phyloP scores from a whole-genome alignment of 495 filamentous ascomycete genomes.

The Hypoxylon cercidicola region DNA sequence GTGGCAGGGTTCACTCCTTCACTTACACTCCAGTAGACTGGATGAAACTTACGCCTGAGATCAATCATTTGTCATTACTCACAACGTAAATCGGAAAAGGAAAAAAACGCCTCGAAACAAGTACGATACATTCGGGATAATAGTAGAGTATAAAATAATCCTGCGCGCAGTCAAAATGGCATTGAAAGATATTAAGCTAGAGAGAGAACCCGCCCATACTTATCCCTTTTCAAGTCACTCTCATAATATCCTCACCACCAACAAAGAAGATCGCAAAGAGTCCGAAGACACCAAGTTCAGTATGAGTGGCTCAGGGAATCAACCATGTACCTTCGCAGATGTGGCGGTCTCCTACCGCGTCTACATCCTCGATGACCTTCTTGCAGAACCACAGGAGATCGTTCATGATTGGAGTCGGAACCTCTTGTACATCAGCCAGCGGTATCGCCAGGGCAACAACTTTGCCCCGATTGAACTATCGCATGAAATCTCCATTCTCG shows the following conservation, averaged over 20 bases:
- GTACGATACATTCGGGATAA: conserved; percentile 17
- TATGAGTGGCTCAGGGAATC: conserved; percentile 26
- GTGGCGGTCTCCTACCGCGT: conserved; percentile 39
- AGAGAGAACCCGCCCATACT: conserved; percentile 6
- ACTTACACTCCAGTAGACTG: conserved; percentile 14
- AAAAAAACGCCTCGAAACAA: conserved; percentile 7
- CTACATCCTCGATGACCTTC: conserved; percentile 43
- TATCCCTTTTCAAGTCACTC: conserved; percentile 10
- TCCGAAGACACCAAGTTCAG: conserved; percentile 7
- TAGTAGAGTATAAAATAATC: conserved; percentile 29
- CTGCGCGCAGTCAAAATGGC: conserved; percentile 26
- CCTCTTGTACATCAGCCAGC: conserved; percentile 40
- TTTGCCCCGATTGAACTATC: conserved; percentile 39
- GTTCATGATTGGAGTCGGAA: conserved; percentile 40
- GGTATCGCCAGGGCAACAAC: conserved; percentile 36
- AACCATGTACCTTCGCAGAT: conserved; percentile 35
- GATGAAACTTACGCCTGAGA: conserved; percentile 16
- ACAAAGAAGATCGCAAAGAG: background rate
- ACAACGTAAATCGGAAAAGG: conserved; percentile 8
- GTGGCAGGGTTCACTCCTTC: conserved; percentile 26
- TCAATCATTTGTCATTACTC: conserved; percentile 4
- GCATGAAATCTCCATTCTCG: conserved; percentile 35
- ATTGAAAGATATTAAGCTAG: conserved; percentile 9
- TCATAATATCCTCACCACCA: conserved; percentile 10
- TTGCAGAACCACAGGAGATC: conserved; percentile 43